Evolutionary conservation across 768 basidiomycete genomes (phyloP).

Genomic region (Lentinula detonsa): DNA sequence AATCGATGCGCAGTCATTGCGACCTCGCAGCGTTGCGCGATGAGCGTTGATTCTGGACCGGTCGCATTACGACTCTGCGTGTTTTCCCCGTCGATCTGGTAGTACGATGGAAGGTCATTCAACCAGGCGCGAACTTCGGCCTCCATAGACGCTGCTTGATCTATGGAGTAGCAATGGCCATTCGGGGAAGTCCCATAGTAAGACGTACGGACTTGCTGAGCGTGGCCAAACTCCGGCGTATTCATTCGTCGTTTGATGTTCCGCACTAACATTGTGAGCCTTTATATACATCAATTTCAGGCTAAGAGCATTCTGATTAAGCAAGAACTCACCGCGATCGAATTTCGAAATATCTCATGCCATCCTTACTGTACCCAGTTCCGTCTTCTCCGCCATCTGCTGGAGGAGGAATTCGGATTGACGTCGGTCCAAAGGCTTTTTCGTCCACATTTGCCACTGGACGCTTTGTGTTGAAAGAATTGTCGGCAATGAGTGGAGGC

Average conservation of each 20-base stretch:
- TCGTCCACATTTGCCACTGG: constrained; percentile 52
- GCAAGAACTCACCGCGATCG: constrained; percentile 51
- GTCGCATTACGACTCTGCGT: neutral
- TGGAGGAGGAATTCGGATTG: constrained; percentile 37
- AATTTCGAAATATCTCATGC: constrained; percentile 44
- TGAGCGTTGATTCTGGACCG: constrained; percentile 27
- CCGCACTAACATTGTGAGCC: constrained; percentile 60
- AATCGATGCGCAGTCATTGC: constrained; percentile 54
- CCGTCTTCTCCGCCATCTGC: constrained; percentile 14
- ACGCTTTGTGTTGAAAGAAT: constrained; percentile 48
- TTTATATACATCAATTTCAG: constrained; percentile 18
- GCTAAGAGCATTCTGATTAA: neutral
- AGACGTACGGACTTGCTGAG: constrained; percentile 14
- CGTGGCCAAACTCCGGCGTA: constrained; percentile 19
- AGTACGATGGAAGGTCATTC: constrained; percentile 41
- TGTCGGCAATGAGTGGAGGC: constrained; percentile 50
- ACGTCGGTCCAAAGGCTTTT: constrained; percentile 40
- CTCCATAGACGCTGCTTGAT: constrained; percentile 56
- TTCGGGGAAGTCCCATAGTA: constrained; percentile 17
- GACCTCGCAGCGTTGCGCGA: constrained; percentile 54
- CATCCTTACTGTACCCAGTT: constrained; percentile 10
- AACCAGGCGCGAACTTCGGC: constrained; percentile 51
- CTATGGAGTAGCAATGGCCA: constrained; percentile 44
- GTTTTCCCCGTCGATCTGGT: constrained; percentile 29
- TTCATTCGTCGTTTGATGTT: constrained; percentile 47